Conservation (phyloP, 345 rosid species). For the Geranium rotundifolium region DNA sequence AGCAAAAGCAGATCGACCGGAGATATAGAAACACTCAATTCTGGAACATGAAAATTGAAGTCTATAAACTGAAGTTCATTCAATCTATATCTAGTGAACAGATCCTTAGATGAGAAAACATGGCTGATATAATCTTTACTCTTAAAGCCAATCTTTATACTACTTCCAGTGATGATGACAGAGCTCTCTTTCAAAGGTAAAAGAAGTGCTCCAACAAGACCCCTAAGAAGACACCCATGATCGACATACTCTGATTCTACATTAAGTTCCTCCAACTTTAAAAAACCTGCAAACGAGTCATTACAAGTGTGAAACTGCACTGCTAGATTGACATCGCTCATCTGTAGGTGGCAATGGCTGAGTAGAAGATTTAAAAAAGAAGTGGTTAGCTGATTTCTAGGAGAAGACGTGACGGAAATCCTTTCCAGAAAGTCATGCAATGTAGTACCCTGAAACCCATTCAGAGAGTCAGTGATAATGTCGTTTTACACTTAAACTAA, state of each 20-base stretch:
- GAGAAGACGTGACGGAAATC: constrained; percentile 24
- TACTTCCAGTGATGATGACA: constrained; percentile 32
- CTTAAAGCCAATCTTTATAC: constrained; percentile 44
- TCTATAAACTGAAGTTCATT: constrained; percentile 45
- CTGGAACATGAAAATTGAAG: constrained; percentile 36
- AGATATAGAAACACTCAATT: constrained; percentile 37
- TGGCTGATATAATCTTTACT: constrained; percentile 25
- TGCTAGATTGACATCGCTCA: constrained; percentile 30
- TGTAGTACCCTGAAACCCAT: constrained; percentile 43
- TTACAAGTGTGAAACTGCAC: constrained; percentile 36
- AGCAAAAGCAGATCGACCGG: constrained; percentile 51
- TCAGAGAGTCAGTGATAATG: constrained; percentile 2
- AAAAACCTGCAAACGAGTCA: constrained; percentile 29
- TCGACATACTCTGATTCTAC: constrained; percentile 44
- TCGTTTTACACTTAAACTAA: neutral
- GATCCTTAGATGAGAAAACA: constrained; percentile 27
- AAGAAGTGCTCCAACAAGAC: constrained; percentile 36
- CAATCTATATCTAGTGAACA: constrained; percentile 24
- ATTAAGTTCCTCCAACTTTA: constrained; percentile 41
- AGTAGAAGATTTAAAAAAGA: constrained; percentile 52
- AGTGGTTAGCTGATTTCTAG: constrained; percentile 31
- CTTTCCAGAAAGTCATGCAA: constrained; percentile 56
- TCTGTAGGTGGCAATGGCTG: constrained; percentile 44
- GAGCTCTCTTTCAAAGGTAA: constrained; percentile 39
- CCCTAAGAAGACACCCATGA: constrained; percentile 41